Conservation (phyloP, 2,329 filamentous ascomycete genomes). For the Coleophoma crateriformis region DNA sequence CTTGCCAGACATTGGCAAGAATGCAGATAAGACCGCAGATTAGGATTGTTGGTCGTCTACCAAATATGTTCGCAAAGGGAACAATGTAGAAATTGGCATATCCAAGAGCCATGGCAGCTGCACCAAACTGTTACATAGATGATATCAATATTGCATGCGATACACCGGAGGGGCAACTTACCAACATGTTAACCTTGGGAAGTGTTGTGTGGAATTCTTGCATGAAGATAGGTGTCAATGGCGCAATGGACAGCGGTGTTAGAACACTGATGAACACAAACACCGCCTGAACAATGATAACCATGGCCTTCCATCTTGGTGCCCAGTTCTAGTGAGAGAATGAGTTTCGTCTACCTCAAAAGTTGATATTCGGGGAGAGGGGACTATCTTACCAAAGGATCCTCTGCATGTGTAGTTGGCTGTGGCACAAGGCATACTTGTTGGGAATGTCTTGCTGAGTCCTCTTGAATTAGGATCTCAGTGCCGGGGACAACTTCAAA, state of each 20-base stretch:
- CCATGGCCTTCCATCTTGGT: constrained; percentile 23
- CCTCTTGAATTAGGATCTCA: constrained; percentile 7
- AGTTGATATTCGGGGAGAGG: too few species aligned
- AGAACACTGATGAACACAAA: constrained; percentile 30
- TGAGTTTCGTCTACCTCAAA: neutral
- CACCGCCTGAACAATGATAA: constrained; percentile 27
- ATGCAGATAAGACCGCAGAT: constrained; percentile 26
- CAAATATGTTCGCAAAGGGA: constrained; percentile 25
- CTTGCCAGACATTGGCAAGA: constrained; percentile 27
- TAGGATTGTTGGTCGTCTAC: constrained; percentile 27
- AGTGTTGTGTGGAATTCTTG: constrained; percentile 27
- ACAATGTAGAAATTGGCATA: constrained; percentile 30
- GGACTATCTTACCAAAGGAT: constrained; percentile 6
- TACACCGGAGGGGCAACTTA: constrained; percentile 3
- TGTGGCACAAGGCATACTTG: constrained; percentile 8
- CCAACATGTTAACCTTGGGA: constrained; percentile 28
- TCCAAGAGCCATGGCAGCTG: constrained; percentile 26
- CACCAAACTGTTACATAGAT: constrained; percentile 11
- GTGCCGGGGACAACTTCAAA: constrained; percentile 11
- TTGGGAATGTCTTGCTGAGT: neutral
- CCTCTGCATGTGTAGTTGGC: constrained; percentile 5
- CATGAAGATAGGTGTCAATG: constrained; percentile 29
- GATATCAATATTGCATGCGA: neutral
- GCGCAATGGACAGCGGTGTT: constrained; percentile 29
- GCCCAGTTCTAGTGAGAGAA: constrained; percentile 26